Evolutionary conservation across 495 filamentous ascomycete species (phyloP), one percentile per base, ranked within the genome.

Genomic region (Penicillium paradoxum): DNA sequence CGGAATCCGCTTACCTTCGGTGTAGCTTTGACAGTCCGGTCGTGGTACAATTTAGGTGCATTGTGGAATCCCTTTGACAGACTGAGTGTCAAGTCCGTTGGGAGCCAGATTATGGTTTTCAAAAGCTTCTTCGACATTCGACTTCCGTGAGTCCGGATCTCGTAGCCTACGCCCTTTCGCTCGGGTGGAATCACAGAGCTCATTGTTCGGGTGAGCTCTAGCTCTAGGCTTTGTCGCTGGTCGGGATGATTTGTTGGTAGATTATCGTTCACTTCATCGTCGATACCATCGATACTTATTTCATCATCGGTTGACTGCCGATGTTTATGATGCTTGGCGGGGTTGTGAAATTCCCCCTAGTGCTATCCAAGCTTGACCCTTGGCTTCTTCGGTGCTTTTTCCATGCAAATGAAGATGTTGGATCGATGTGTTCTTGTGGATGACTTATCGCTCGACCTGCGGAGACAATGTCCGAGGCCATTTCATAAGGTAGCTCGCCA

Each of bases 51-150:
- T 49, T 81, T 86, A 0, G 90, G 89, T 1, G 82, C 83, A 60
- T 95, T 95, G 65, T 95, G 87, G 56, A 95, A 95, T 8, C 90
- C 90, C 66, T 85, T 87, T 0, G 90, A 83, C 3, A 95, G 62
- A 13, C 83, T 85, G 36, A 95, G 72, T 11, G 88, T 84, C 51
- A 93, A 81, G 55, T 95, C 89, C 71, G 90, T 85, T 0, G 90
- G 90, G 0, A 86, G 83, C 67, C 86, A 86, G 46, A 92, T 72
- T 6, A 87, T 79, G 2, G 84, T 80, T 21, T 78, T 81, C 13
- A 91, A 76, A 46, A 95, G 86, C 38, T 86, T 85, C 34, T 80
- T 77, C 4, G 58, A 64, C 61, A 64, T 57, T 21, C 38, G 44
- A 21, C 55, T 40, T 0, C 63, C 55, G 8, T 64, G 51, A 29